Conservation (phyloP, 2,329 filamentous ascomycete species). For the Metarhizium robertsii region DNA sequence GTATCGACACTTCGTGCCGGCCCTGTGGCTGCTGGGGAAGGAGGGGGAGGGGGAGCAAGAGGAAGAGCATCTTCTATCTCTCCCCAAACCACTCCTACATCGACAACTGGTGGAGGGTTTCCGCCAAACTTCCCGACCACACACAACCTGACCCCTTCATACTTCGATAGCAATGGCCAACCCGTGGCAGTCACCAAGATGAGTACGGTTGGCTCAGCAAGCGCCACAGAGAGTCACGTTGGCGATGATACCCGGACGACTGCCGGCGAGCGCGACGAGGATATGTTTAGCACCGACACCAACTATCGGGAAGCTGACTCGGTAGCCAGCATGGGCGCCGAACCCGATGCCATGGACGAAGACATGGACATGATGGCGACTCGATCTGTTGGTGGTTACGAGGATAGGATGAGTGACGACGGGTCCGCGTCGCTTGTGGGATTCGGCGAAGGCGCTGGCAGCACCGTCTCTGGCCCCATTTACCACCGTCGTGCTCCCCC, state of each 20-base stretch:
- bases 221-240: constrained; percentile 67
- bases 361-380: constrained; percentile 36
- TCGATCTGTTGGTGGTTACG: constrained; percentile 40
- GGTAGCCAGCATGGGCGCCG: constrained; percentile 44
- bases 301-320: constrained; percentile 48
- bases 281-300: constrained; percentile 62
- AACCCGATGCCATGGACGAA: constrained; percentile 42
- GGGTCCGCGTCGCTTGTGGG: constrained; percentile 76
- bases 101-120: constrained; percentile 29
- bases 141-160: constrained; percentile 49
- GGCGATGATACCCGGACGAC: constrained; percentile 46
- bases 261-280: constrained; percentile 50
- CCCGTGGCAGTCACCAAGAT: constrained; percentile 62
- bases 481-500: constrained; percentile 44
- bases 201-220: constrained; percentile 86
- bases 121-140: constrained; percentile 27
- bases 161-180: constrained; percentile 71
- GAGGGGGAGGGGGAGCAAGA: constrained; percentile 8
- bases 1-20: constrained; percentile 65
- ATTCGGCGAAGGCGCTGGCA: constrained; percentile 86
- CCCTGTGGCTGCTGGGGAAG: constrained; percentile 21
- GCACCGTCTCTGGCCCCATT: constrained; percentile 72
- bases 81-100: constrained; percentile 42
- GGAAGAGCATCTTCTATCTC: constrained; percentile 27
- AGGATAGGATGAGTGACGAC: constrained; percentile 78